A percentile compares a stretch with the other conserved stretches of the same genome.
phyloP scores from a whole-genome alignment of 2,329 filamentous ascomycete genomes.

The Ophiocordyceps unilateralis region DNA sequence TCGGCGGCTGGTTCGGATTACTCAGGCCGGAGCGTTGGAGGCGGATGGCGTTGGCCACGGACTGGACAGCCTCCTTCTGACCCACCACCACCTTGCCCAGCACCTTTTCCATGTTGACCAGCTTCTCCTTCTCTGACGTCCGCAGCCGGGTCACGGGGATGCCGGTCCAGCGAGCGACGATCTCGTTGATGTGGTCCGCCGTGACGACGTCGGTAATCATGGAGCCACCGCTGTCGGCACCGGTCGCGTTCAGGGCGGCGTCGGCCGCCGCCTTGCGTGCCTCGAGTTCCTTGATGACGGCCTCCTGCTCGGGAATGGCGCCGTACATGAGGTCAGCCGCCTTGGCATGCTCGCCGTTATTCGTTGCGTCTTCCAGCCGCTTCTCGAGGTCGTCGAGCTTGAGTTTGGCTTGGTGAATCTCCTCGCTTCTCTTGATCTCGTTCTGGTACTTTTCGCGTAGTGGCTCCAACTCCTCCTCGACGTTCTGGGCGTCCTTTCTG shows the following conservation, averaged over 20 bases:
- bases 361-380: conserved; percentile 85
- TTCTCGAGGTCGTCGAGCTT: conserved; percentile 85
- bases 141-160: conserved; percentile 89
- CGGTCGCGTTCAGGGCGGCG: conserved; percentile 39
- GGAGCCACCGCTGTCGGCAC: conserved; percentile 44
- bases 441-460: conserved; percentile 90
- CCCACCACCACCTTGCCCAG: conserved; percentile 76
- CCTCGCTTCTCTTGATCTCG: conserved; percentile 78
- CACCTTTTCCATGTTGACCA: conserved; percentile 89
- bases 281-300: conserved; percentile 66
- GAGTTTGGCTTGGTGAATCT: conserved; percentile 86
- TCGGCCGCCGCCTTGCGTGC: conserved; percentile 64
- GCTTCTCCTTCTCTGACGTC: conserved; percentile 93
- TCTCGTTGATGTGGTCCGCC: conserved; percentile 97
- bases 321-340: conserved; percentile 95
- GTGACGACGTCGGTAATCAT: conserved; percentile 89
- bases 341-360: conserved; percentile 65
- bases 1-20: conserved; percentile 93
- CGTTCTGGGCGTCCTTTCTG: conserved; percentile 80
- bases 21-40: conserved; percentile 84
- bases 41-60: conserved; percentile 90
- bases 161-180: conserved; percentile 93
- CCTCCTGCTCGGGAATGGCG: conserved; percentile 82
- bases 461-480: conserved; percentile 81
- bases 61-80: conserved; percentile 81